Conservation (phyloP, 1,284 basidiomycete genomes). For the Neonothopanus nambi region DNA sequence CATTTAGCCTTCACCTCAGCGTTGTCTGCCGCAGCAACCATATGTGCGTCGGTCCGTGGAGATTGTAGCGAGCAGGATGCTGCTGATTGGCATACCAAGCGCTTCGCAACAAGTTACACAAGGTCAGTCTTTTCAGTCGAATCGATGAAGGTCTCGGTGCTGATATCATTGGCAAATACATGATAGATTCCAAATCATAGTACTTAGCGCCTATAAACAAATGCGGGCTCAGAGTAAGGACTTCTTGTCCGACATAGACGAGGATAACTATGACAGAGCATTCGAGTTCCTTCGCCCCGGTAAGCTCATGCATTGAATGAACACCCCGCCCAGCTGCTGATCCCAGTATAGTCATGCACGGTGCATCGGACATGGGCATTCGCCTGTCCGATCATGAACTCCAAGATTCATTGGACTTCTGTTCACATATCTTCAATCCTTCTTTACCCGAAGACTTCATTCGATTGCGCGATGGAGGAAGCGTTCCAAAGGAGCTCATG, state of each 20-base stretch:
- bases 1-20: slow-evolving; percentile 68
- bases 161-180: too few species aligned
- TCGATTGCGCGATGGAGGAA: slow-evolving; percentile 29
- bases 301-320: slow-evolving; percentile 38
- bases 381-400: slow-evolving; percentile 70
- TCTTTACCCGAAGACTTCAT: slow-evolving; percentile 53
- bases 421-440: slow-evolving; percentile 57
- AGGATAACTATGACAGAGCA: slow-evolving; percentile 69
- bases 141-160: neutral
- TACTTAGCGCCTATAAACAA: slow-evolving; percentile 72
- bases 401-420: slow-evolving; percentile 62
- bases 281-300: slow-evolving; percentile 63
- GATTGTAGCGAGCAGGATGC: slow-evolving; percentile 56
- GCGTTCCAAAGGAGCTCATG: slow-evolving; percentile 37
- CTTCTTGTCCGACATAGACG: slow-evolving; percentile 62
- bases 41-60: slow-evolving; percentile 59
- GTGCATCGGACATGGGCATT: slow-evolving; percentile 69
- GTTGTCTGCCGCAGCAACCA: slow-evolving; percentile 61
- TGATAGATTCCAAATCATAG: slow-evolving; percentile 66
- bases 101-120: slow-evolving; percentile 65
- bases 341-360: slow-evolving; percentile 75
- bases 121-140: slow-evolving; percentile 30
- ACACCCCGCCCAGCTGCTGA: too few species aligned
- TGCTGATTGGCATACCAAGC: slow-evolving; percentile 57
- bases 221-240: slow-evolving; percentile 59